Conservation (phyloP, 2,329 filamentous ascomycete genomes). For the Parascedosporium putredinis region DNA sequence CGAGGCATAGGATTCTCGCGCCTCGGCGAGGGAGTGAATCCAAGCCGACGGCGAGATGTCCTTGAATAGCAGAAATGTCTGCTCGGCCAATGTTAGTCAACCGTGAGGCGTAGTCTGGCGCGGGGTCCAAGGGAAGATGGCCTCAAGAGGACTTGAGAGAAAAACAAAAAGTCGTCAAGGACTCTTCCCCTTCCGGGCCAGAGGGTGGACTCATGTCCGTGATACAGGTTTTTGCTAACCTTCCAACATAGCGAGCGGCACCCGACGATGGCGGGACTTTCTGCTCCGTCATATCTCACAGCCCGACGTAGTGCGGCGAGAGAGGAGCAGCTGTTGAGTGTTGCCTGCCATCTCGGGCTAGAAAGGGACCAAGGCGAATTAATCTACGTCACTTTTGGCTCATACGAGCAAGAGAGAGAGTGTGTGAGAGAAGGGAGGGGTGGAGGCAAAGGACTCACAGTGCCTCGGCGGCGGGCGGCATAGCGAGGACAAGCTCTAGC, state of each 20-base stretch:
- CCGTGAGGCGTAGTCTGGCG: background rate
- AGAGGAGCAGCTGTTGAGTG: constrained; percentile 45
- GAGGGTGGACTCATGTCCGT: background rate
- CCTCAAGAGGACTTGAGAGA: too few species aligned
- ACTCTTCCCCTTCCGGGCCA: too few species aligned
- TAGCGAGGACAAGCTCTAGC: constrained; percentile 15
- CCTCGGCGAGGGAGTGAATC: constrained; percentile 55
- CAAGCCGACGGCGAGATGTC: constrained; percentile 55
- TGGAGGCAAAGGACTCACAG: constrained; percentile 19
- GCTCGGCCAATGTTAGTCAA: background rate
- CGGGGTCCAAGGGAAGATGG: background rate
- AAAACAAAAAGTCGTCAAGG: too few species aligned
- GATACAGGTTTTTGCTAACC: constrained; percentile 29
- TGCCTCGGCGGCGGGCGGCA: constrained; percentile 28
- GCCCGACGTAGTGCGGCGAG: constrained; percentile 53
- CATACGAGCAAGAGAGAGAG: too few species aligned
- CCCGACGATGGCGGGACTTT: constrained; percentile 58
- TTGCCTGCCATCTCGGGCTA: constrained; percentile 51
- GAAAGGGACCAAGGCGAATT: too few species aligned
- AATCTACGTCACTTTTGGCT: too few species aligned
- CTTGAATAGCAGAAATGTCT: constrained; percentile 76
- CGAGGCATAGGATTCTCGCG: constrained; percentile 63
- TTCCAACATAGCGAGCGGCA: constrained; percentile 91
- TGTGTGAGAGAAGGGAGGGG: background rate
- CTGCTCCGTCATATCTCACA: constrained; percentile 48